Evolutionary conservation across 192 early-diverging fungal genomes (phyloP).

Genomic region (Dissophora ornata): DNA sequence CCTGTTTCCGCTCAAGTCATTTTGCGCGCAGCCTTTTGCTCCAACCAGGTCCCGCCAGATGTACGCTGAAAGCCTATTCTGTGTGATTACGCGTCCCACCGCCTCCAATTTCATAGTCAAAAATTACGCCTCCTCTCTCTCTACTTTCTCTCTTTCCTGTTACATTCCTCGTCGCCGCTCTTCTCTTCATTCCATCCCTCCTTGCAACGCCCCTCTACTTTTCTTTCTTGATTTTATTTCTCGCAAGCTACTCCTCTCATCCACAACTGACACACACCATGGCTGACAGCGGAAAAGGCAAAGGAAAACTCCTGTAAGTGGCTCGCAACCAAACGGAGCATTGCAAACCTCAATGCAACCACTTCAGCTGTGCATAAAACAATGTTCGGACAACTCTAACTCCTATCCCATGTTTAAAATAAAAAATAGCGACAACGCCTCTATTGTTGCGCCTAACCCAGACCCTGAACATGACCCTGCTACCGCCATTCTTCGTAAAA

Average conservation of each 20-base stretch:
- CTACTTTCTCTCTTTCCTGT: background rate
- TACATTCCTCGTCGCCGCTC: background rate
- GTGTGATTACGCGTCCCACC: slow-evolving; percentile 5
- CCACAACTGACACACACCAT: slow-evolving; percentile 15
- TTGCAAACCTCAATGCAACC: background rate
- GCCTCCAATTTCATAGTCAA: background rate
- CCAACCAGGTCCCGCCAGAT: too few relatives aligned
- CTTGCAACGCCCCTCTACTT: background rate
- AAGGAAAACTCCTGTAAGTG: slow-evolving; percentile 50
- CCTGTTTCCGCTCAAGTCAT: too few relatives aligned
- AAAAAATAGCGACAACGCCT: slow-evolving; percentile 64
- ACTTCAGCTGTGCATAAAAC: too few relatives aligned
- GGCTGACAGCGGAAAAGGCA: slow-evolving; percentile 40
- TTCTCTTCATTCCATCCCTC: background rate
- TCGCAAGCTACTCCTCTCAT: background rate
- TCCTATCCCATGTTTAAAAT: too few relatives aligned
- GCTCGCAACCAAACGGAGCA: background rate
- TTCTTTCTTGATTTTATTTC: background rate
- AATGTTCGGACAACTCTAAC: too few relatives aligned
- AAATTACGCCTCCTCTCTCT: background rate
- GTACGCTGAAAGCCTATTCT: too few relatives aligned
- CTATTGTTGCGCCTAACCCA: slow-evolving; percentile 54
- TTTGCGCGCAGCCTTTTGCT: too few relatives aligned
- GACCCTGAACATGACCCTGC: slow-evolving; percentile 86
- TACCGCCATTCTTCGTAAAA: slow-evolving; percentile 95